Percentiles rank a stretch among this genome's conserved stretches.
Conservation (phyloP, 2,329 filamentous ascomycete genomes). For the Aspergillus quadricinctus region DNA sequence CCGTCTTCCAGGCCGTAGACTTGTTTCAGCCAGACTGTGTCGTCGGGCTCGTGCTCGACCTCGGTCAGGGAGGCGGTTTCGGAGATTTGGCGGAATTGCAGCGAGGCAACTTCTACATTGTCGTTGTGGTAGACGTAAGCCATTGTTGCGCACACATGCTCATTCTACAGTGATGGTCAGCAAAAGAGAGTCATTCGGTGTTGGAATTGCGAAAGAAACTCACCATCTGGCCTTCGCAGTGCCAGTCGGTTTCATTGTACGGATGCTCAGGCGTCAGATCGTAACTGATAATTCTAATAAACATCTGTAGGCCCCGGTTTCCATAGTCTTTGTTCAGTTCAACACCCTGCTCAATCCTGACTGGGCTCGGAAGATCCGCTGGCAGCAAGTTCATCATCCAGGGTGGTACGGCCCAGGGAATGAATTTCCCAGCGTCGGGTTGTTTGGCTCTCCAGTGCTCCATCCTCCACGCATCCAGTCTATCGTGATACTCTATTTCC, state of each 20-base stretch:
- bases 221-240: constrained; percentile 47
- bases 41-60: constrained; percentile 26
- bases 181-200: background rate
- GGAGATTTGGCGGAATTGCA: constrained; percentile 49
- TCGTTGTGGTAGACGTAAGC: constrained; percentile 59
- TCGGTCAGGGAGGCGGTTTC: constrained; percentile 26
- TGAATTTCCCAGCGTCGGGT: constrained; percentile 25
- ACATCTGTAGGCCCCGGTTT: constrained; percentile 53
- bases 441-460: constrained; percentile 19
- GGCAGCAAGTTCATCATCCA: constrained; percentile 25
- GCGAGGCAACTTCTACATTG: constrained; percentile 53
- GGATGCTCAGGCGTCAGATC: constrained; percentile 57
- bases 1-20: constrained; percentile 25
- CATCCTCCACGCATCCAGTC: constrained; percentile 22
- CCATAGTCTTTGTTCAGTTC: constrained; percentile 35
- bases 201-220: constrained; percentile 1
- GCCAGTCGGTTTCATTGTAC: constrained; percentile 44
- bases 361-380: constrained; percentile 18
- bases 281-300: constrained; percentile 60
- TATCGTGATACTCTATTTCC: constrained; percentile 19
- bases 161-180: constrained; percentile 42
- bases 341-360: constrained; percentile 25
- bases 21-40: constrained; percentile 28
- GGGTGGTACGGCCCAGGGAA: constrained; percentile 28
- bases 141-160: constrained; percentile 60